These are phyloP conservation scores for Plasmodium chabaudi DNA, from an alignment of 169 alveolate species.

Conservation along the genomic window DNA sequence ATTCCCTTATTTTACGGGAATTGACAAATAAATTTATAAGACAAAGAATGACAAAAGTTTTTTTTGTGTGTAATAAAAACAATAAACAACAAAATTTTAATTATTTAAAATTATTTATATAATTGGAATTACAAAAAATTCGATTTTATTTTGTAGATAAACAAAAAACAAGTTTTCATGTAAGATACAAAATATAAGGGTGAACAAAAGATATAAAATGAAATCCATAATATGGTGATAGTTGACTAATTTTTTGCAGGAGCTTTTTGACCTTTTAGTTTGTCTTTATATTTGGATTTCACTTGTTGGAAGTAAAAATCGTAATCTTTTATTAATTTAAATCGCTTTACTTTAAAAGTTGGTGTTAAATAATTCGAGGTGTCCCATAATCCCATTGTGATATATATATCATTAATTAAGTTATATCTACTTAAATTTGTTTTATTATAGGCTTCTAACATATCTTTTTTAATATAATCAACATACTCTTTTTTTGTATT, in stretches of 20 bases:
- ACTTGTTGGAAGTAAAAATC: conserved; percentile 17
- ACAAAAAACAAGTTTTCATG: too few relatives aligned
- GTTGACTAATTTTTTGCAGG: not conserved
- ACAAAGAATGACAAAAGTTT: too few relatives aligned
- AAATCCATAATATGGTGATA: too few relatives aligned
- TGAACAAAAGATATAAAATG: too few relatives aligned
- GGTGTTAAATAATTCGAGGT: conserved; percentile 54
- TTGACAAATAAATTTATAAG: too few relatives aligned
- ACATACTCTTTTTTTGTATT: conserved; percentile 11
- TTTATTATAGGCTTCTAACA: conserved; percentile 34
- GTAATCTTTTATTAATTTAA: conserved; percentile 36
- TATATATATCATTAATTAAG: conserved; percentile 18
- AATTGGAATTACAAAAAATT: too few relatives aligned
- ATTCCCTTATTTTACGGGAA: too few relatives aligned
- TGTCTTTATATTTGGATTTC: not conserved
- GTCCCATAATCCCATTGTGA: conserved; percentile 34
- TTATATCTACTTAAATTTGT: conserved; percentile 50
- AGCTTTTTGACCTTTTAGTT: not conserved
- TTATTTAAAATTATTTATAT: too few relatives aligned
- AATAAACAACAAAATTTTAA: too few relatives aligned
- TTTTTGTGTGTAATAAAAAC: too few relatives aligned
- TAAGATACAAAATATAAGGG: too few relatives aligned
- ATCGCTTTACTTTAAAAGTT: conserved; percentile 34
- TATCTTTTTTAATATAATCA: conserved; percentile 34
- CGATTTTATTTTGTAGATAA: too few relatives aligned